These are phyloP conservation scores for Ashbya aceris DNA, from an alignment of 1,139 yeast genomes.

Conservation along the genomic window DNA sequence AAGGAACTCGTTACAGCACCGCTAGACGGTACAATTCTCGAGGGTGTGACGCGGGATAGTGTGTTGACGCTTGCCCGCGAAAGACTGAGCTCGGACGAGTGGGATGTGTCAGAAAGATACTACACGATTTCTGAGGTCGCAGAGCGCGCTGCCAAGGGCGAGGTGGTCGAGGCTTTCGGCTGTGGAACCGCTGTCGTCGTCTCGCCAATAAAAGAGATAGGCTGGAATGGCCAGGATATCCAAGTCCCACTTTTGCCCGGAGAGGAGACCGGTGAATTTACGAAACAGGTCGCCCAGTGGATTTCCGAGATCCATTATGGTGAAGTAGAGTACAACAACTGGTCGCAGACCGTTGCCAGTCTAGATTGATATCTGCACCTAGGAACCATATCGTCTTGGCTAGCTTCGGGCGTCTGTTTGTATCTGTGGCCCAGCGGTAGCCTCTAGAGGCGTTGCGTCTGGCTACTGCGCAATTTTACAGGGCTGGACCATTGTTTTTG, in stretches of 20 bases:
- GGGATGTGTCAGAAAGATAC: conserved; percentile 76
- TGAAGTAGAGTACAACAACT: conserved; percentile 44
- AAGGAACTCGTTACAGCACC: conserved; percentile 95
- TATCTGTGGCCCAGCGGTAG: too few species aligned
- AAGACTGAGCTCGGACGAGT: conserved; percentile 59
- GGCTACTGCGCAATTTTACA: too few species aligned
- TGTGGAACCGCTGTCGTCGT: conserved; percentile 97
- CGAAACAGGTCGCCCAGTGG: conserved; percentile 73
- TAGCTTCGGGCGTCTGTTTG: too few species aligned
- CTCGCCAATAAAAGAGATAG: conserved; percentile 82
- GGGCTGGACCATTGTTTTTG: too few species aligned
- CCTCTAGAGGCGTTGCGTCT: too few species aligned
- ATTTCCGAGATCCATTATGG: conserved; percentile 87
- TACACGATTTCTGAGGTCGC: conserved; percentile 73
- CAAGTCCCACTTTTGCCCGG: conserved; percentile 72
- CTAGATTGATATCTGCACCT: too few species aligned
- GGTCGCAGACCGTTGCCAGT: conserved; percentile 24
- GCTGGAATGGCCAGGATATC: conserved; percentile 65
- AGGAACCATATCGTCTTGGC: too few species aligned
- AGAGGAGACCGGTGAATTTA: conserved; percentile 67
- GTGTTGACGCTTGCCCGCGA: conserved; percentile 66
- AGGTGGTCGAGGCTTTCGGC: conserved; percentile 90
- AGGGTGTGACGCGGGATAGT: conserved; percentile 95
- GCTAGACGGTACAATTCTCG: conserved; percentile 90
- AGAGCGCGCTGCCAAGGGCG: conserved; percentile 68